phyloP scores from a whole-genome alignment of 1,284 basidiomycete species.

The Apiotrichum brassicae region DNA sequence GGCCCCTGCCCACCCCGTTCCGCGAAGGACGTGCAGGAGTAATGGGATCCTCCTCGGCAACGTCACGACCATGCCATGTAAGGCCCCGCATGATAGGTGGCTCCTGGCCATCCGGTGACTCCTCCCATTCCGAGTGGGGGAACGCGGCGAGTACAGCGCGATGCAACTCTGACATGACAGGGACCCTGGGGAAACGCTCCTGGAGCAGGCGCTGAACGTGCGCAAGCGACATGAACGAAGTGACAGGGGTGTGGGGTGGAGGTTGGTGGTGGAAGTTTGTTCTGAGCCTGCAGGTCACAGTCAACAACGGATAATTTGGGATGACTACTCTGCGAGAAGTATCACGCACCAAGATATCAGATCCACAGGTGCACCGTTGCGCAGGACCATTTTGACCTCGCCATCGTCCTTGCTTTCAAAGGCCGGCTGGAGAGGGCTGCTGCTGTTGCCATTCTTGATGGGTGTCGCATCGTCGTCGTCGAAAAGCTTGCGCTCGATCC shows the following conservation, averaged over 20 bases:
- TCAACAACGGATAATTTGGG: neutral
- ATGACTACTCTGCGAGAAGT: neutral
- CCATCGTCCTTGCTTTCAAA: slow-evolving; percentile 33
- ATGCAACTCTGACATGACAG: slow-evolving; percentile 31
- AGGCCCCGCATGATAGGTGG: slow-evolving; percentile 39
- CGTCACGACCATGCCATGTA: slow-evolving; percentile 40
- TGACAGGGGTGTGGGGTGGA: slow-evolving; percentile 29
- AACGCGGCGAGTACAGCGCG: slow-evolving; percentile 39
- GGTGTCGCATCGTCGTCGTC: slow-evolving; percentile 21
- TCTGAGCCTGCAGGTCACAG: slow-evolving; percentile 28
- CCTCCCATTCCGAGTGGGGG: slow-evolving; percentile 37
- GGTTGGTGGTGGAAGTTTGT: slow-evolving; percentile 43
- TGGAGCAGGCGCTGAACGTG: slow-evolving; percentile 36
- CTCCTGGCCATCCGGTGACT: slow-evolving; percentile 27
- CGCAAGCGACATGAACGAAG: slow-evolving; percentile 36
- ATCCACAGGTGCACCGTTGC: slow-evolving; percentile 40
- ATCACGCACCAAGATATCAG: slow-evolving; percentile 39
- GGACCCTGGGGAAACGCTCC: slow-evolving; percentile 40
- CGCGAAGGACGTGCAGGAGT: neutral
- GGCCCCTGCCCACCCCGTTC: neutral
- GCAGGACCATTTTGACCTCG: slow-evolving; percentile 40
- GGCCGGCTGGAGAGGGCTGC: slow-evolving; percentile 31
- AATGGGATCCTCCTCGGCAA: slow-evolving; percentile 25
- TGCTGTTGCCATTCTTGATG: slow-evolving; percentile 10
- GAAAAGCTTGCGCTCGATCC: slow-evolving; percentile 29